A percentile compares a stretch with the other conserved stretches of the same genome.
Evolutionary conservation across 2,329 filamentous ascomycete genomes (phyloP).

Genomic region (Cryphonectria carpinicola): DNA sequence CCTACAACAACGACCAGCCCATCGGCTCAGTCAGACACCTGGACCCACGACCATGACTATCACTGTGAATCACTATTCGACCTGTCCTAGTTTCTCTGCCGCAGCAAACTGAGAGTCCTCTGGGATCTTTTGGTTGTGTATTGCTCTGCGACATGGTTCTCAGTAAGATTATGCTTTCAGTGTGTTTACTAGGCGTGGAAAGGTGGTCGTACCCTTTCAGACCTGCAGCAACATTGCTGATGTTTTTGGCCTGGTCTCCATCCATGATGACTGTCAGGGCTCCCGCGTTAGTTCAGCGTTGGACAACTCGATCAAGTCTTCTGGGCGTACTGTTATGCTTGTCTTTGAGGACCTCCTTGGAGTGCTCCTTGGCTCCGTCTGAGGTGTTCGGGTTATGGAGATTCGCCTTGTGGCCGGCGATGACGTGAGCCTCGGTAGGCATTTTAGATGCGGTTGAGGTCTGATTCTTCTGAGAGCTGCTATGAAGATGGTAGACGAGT

Average conservation of each 20-base stretch:
- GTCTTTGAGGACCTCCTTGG: slow-evolving; percentile 54
- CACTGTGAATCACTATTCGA: slow-evolving; percentile 20
- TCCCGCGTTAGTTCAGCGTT: neutral
- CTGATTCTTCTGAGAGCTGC: neutral
- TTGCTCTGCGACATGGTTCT: slow-evolving; percentile 40
- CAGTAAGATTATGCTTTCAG: slow-evolving; percentile 30
- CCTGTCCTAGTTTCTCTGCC: slow-evolving; percentile 24
- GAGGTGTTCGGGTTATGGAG: slow-evolving; percentile 61
- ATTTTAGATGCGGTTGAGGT: slow-evolving; percentile 40
- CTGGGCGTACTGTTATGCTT: slow-evolving; percentile 45
- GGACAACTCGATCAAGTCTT: slow-evolving; percentile 33
- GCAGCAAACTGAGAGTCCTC: slow-evolving; percentile 54
- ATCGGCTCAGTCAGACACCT: neutral
- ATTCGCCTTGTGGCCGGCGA: slow-evolving; percentile 63
- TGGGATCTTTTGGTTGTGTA: slow-evolving; percentile 61
- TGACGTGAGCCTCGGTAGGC: slow-evolving; percentile 54
- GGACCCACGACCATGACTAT: neutral
- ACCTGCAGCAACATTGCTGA: slow-evolving; percentile 56
- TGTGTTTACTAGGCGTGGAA: slow-evolving; percentile 26
- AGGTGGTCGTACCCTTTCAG: slow-evolving; percentile 49
- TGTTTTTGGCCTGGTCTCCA: slow-evolving; percentile 52
- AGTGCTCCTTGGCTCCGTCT: slow-evolving; percentile 59
- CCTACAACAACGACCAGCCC: too few species aligned
- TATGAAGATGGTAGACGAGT: neutral
- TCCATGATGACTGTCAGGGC: slow-evolving; percentile 36